A percentile compares a stretch with the other conserved stretches of the same genome.
phyloP scores from a whole-genome alignment of 2,329 filamentous ascomycete species.

The Metarhizium rileyi region DNA sequence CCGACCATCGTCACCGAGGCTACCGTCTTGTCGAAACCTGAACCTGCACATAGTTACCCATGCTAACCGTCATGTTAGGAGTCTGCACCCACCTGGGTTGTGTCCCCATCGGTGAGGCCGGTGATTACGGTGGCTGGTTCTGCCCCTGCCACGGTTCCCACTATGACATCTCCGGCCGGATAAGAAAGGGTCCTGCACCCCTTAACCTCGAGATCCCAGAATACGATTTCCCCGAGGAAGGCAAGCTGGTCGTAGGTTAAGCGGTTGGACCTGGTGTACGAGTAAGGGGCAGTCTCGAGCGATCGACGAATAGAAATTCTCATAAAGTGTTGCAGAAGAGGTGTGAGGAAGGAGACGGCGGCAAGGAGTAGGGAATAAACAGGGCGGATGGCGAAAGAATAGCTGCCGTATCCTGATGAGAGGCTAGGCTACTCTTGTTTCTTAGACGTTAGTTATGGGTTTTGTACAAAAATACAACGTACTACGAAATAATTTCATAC shows the following conservation, averaged over 20 bases:
- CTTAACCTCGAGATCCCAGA: conserved; percentile 91
- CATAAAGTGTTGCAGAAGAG: not conserved
- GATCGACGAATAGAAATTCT: conserved; percentile 9
- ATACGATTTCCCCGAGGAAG: conserved; percentile 90
- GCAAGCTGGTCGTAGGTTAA: conserved; percentile 89
- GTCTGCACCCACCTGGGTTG: conserved; percentile 99
- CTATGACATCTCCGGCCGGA: conserved; percentile 98
- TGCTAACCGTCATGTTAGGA: conserved; percentile 39
- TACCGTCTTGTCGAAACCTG: not conserved
- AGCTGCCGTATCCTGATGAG: conserved; percentile 11
- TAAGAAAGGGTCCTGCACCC: conserved; percentile 93
- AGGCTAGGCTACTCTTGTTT: conserved; percentile 20
- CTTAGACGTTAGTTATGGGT: conserved; percentile 25
- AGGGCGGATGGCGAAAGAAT: not conserved
- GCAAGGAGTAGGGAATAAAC: not conserved
- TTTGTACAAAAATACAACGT: conserved; percentile 29
- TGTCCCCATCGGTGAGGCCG: conserved; percentile 97
- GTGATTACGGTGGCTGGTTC: conserved; percentile 99
- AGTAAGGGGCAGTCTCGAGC: conserved; percentile 8
- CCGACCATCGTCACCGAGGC: not conserved
- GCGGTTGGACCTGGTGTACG: conserved; percentile 9
- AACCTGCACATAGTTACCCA: not conserved
- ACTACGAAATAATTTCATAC: conserved; percentile 12
- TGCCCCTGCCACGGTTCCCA: conserved; percentile 99
- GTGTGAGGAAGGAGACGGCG: conserved; percentile 9